These are phyloP conservation scores for Fraxinus xanthoxyloides DNA, from an alignment of 305 asterid genomes.

Conservation along the genomic window DNA sequence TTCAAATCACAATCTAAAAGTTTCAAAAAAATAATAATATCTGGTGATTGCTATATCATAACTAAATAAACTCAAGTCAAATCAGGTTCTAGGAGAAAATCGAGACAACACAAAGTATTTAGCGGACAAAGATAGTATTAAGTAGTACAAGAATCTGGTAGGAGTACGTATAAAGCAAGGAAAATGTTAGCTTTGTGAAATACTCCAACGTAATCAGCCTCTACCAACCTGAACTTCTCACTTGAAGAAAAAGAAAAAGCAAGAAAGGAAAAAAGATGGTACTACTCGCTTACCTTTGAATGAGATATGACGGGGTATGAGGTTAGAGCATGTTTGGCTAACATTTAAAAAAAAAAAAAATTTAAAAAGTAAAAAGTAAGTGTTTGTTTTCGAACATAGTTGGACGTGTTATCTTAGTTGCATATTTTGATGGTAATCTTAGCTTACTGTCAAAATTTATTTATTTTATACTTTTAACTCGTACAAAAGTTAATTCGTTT, in stretches of 20 bases:
- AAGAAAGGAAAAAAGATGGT: conserved; percentile 11
- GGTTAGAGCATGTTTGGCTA: not conserved
- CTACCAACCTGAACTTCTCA: conserved; percentile 39
- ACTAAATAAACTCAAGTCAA: not conserved
- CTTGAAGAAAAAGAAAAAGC: conserved; percentile 40
- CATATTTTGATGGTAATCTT: not conserved
- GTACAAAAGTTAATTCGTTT: not conserved
- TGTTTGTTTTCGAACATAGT: not conserved
- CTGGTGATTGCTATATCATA: not conserved
- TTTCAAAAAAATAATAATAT: not conserved
- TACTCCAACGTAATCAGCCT: conserved; percentile 29
- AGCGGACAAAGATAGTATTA: conserved; percentile 13
- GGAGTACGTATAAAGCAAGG: conserved; percentile 49
- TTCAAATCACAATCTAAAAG: not conserved
- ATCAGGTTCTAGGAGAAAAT: not conserved
- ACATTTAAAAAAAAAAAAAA: not conserved
- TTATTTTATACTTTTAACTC: not conserved
- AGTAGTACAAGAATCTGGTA: conserved; percentile 29
- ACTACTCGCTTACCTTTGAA: conserved; percentile 31
- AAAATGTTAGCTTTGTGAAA: conserved; percentile 24
- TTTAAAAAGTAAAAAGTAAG: not conserved
- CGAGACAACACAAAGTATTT: conserved; percentile 6
- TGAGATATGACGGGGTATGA: conserved; percentile 19
- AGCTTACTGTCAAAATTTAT: not conserved
- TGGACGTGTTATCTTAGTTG: not conserved